These are phyloP conservation scores for Penicillium silybi DNA, from an alignment of 495 filamentous ascomycete genomes.

Conservation along the genomic window DNA sequence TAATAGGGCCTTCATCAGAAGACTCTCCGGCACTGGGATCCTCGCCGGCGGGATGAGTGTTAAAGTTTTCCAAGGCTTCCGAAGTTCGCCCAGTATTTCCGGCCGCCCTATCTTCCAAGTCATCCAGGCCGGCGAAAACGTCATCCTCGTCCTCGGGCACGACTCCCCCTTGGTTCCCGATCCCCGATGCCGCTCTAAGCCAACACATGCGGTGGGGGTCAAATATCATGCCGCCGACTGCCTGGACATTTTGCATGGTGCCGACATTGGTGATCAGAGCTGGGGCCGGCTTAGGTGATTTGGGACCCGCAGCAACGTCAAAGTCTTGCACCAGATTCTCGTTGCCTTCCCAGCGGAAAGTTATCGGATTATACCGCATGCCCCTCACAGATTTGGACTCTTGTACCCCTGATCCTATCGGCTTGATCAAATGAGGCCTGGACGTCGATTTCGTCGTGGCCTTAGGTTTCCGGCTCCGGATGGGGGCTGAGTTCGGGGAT, in stretches of 20 bases:
- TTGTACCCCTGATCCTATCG: conserved; percentile 56
- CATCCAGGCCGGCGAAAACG: conserved; percentile 75
- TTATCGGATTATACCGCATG: conserved; percentile 88
- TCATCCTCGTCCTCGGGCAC: conserved; percentile 57
- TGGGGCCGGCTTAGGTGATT: conserved; percentile 65
- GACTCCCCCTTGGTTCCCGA: conserved; percentile 25
- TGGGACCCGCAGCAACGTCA: conserved; percentile 48
- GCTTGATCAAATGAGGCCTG: conserved; percentile 70
- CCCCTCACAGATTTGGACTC: conserved; percentile 75
- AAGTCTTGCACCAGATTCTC: conserved; percentile 78
- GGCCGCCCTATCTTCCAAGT: conserved; percentile 53
- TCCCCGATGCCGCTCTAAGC: conserved; percentile 63
- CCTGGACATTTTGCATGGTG: conserved; percentile 70
- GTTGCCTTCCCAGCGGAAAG: conserved; percentile 92
- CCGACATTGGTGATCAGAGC: conserved; percentile 92
- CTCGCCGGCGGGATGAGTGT: conserved; percentile 41
- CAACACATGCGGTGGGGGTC: conserved; percentile 95
- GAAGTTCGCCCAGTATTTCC: conserved; percentile 37
- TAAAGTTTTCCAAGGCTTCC: conserved; percentile 27
- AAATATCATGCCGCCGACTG: conserved; percentile 94
- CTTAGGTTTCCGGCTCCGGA: conserved; percentile 55
- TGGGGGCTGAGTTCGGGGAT: conserved; percentile 31
- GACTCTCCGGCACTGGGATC: conserved; percentile 49
- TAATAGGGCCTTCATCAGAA: conserved; percentile 74
- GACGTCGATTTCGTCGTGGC: conserved; percentile 47